Base-by-base conservation (phyloP, 495 filamentous ascomycete genomes). In the Lasiosphaeria hispida region DNA sequence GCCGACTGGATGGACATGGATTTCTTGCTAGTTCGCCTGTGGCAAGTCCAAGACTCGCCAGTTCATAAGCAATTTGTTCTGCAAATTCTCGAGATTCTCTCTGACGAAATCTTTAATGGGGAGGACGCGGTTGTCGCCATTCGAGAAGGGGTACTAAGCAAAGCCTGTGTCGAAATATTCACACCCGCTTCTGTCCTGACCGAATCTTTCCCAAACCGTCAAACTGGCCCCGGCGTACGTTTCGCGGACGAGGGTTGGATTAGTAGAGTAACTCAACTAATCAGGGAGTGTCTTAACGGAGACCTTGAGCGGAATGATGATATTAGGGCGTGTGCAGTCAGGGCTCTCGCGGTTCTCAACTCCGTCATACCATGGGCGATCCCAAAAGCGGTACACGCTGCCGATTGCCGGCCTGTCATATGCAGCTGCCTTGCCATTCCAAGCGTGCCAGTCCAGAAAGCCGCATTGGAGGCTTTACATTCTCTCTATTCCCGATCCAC, bases 1-100 rank as follows among this genome's bases (percentile, higher is more conserved):
- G 77, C 82, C 34, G 89, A 93, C 45, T 99, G 94, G 94, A 82
- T 87, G 73, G 85, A 95, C 69, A 97, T 99, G 94, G 94, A 99
- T 67, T 78, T 83, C 42, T 74, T 87, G 61, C 80, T 99, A 41
- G 84, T 91, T 41, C 83, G 82, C 56, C 80, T 97, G 19, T 98
- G 95, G 95, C 72, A 79, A 53, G 67, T 81, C 0, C 73, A 76
- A 34, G 81, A 83, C 17, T 82, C 83, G 48, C 72, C 85, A 17
- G 82, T 86, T 13, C 88, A 90, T 70, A 91, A 91, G 71, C 84
- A 88, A 63, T 77, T 96, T 39, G 91, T 96, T 13, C 77, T 96
- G 7, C 85, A 83, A 34, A 83, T 97, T 41, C 77, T 99, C 51
- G 94, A 97, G 74, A 90, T 86, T n/a, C 78, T 97, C 44, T 96